A percentile compares a stretch with the other conserved stretches of the same genome.
phyloP scores from a whole-genome alignment of 768 basidiomycete genomes.

The Clitopilus passeckerianus region DNA sequence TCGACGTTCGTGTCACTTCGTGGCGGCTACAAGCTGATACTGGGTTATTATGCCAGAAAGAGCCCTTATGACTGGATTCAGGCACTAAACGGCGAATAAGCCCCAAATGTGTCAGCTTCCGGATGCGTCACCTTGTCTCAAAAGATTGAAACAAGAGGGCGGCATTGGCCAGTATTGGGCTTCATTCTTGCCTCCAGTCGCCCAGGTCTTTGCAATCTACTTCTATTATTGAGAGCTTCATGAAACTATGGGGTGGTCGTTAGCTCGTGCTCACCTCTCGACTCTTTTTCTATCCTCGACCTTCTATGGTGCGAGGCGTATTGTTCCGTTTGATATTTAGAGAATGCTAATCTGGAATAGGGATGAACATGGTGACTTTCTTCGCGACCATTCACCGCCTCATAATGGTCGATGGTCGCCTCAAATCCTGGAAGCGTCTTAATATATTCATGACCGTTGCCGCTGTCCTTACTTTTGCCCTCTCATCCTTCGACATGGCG shows the following conservation, averaged over 20 bases:
- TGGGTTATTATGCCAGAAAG: too few species aligned
- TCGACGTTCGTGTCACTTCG: too few species aligned
- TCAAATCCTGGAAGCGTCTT: background rate
- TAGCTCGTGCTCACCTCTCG: background rate
- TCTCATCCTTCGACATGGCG: background rate
- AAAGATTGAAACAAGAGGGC: background rate
- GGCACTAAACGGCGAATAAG: background rate
- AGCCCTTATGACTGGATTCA: background rate
- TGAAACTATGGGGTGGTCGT: background rate
- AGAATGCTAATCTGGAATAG: background rate
- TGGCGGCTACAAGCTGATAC: too few species aligned
- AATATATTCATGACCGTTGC: background rate
- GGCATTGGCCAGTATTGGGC: too few species aligned
- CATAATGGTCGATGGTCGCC: background rate
- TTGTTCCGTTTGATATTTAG: too few species aligned
- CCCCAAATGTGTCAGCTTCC: background rate
- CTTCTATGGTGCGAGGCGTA: background rate
- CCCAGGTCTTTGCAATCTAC: background rate
- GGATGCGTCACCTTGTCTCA: background rate
- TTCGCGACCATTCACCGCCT: background rate
- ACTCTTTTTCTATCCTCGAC: background rate
- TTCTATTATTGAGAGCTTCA: background rate
- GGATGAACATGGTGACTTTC: slow-evolving; percentile 1
- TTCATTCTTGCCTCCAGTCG: background rate
- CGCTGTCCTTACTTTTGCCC: background rate